Evolutionary conservation across 192 early-diverging fungal species (phyloP), one percentile per base, ranked within the genome.

Genomic region (Coemansia sp.): DNA sequence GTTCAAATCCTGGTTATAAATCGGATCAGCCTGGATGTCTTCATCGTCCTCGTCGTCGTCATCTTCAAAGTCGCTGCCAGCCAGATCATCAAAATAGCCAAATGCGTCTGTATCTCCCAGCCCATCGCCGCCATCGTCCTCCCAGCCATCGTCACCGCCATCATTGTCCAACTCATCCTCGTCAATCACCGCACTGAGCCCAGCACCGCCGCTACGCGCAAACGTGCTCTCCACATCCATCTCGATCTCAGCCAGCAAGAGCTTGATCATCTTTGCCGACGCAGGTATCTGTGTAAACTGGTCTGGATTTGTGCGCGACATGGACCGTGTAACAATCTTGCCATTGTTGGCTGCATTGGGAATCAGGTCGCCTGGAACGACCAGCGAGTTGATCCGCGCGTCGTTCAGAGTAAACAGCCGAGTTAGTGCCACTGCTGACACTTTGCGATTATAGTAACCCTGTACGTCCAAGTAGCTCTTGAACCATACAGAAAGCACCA

Each of bases 351-450:
- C 65, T 10, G 60, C 19, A 19, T 77, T 73, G 19, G 76, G 67
- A 69, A 92, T 87, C 53, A 93, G 69, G 52, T 94, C 92, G 57
- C 94, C 96, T 63, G 92, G 87, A 12, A 93, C 93, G 50, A 86
- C 70, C 51, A 96, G 72, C 15, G 57, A 62, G 12, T 70, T 61
- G 19, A 98, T 57, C 35, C 90, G 70, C 21, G 88, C 74, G 72
- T 98, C 93, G 9, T 65, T 79, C 11, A 84, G 70, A 23, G 76
- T 60, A 62, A 90, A 89, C 15, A 97, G 68, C 55, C 90, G 89
- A 10, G 84, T 86, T 66, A 98, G 75, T 1, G 93, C 92, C 22
- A 88, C 84, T 14, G 90, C 86, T 57, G 90, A 92, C 23, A 66
- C 64, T 83, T 95, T 97, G 70, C 88, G 84, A 55, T 75, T 86